Evolutionary conservation across 1,284 basidiomycete species (phyloP).

Genomic region (Rhodotorula sp.): DNA sequence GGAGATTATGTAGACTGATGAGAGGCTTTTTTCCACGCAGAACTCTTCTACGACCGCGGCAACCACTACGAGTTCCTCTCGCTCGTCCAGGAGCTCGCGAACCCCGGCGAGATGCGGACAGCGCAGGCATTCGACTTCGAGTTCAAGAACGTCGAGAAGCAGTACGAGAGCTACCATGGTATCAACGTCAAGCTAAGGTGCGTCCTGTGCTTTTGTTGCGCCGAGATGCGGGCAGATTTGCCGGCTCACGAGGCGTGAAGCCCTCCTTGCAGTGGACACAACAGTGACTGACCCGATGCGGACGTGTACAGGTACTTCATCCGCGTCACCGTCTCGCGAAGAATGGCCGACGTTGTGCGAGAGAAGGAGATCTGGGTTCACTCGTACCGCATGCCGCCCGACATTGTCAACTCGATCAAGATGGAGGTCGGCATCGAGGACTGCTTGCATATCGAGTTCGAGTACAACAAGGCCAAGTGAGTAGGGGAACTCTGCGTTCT

Average conservation of each 20-base stretch:
- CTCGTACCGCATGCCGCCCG: slow-evolving; percentile 96
- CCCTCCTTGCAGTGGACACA: neutral
- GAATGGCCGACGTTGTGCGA: slow-evolving; percentile 88
- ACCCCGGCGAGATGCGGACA: slow-evolving; percentile 89
- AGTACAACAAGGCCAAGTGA: slow-evolving; percentile 98
- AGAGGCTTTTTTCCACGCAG: slow-evolving; percentile 51
- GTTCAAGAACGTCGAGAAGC: slow-evolving; percentile 99
- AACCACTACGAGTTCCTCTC: slow-evolving; percentile 98
- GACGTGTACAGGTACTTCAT: slow-evolving; percentile 71
- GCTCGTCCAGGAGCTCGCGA: slow-evolving; percentile 87
- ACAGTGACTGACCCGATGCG: neutral
- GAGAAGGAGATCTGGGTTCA: slow-evolving; percentile 97
- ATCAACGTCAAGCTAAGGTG: slow-evolving; percentile 96
- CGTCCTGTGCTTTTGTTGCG: slow-evolving; percentile 42
- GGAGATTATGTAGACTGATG: too few species aligned
- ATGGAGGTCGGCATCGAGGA: slow-evolving; percentile 99
- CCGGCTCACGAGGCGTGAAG: too few species aligned
- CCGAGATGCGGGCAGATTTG: neutral
- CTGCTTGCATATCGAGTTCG: slow-evolving; percentile 97
- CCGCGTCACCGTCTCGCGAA: slow-evolving; percentile 82
- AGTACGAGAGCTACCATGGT: slow-evolving; percentile 95
- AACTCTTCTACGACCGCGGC: slow-evolving; percentile 93
- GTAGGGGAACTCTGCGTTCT: slow-evolving; percentile 44
- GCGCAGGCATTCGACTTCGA: slow-evolving; percentile 93
- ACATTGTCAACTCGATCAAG: slow-evolving; percentile 95